A percentile compares a stretch with the other conserved stretches of the same genome.
phyloP scores from a whole-genome alignment of 345 rosid genomes.

The Hibiscus tridactylites region DNA sequence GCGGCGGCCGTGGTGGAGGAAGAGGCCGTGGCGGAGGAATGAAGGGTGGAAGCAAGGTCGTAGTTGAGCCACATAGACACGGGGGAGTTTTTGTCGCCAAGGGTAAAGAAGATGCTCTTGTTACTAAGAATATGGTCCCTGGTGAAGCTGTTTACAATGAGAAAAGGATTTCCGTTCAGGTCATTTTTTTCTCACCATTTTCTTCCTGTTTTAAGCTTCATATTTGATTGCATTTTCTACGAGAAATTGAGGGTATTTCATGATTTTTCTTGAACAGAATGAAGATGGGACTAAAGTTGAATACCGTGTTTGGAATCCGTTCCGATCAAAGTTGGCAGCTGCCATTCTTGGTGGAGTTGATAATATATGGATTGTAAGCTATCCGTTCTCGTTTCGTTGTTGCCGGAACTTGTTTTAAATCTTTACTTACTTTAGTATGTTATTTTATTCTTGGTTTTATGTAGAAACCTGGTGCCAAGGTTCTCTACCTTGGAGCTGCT shows the following conservation, averaged over 20 bases:
- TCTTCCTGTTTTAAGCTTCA: too few relatives aligned
- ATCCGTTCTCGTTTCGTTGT: too few relatives aligned
- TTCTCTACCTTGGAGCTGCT: slow-evolving; percentile 97
- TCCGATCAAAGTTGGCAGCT: slow-evolving; percentile 92
- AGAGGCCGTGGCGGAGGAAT: slow-evolving; percentile 60
- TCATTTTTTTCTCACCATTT: slow-evolving; percentile 3
- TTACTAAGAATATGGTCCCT: slow-evolving; percentile 82
- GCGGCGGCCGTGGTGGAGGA: slow-evolving; percentile 32
- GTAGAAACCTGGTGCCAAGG: slow-evolving; percentile 92
- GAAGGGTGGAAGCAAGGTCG: slow-evolving; percentile 83
- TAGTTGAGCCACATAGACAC: slow-evolving; percentile 86
- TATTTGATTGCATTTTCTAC: not conserved
- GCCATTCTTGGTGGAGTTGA: slow-evolving; percentile 98
- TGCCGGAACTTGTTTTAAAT: too few relatives aligned
- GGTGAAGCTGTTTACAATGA: slow-evolving; percentile 94
- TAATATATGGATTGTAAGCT: slow-evolving; percentile 79
- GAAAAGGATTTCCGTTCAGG: slow-evolving; percentile 89
- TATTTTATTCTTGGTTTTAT: not conserved
- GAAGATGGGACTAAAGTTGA: slow-evolving; percentile 92
- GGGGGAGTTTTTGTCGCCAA: slow-evolving; percentile 79
- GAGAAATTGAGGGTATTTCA: not conserved
- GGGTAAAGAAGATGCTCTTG: slow-evolving; percentile 93
- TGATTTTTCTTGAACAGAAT: slow-evolving; percentile 25
- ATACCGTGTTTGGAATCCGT: slow-evolving; percentile 94
- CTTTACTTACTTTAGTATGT: too few relatives aligned